These are phyloP conservation scores for Cotoneaster glaucophyllus DNA, from an alignment of 306 rosid genomes.

Conservation along the genomic window DNA sequence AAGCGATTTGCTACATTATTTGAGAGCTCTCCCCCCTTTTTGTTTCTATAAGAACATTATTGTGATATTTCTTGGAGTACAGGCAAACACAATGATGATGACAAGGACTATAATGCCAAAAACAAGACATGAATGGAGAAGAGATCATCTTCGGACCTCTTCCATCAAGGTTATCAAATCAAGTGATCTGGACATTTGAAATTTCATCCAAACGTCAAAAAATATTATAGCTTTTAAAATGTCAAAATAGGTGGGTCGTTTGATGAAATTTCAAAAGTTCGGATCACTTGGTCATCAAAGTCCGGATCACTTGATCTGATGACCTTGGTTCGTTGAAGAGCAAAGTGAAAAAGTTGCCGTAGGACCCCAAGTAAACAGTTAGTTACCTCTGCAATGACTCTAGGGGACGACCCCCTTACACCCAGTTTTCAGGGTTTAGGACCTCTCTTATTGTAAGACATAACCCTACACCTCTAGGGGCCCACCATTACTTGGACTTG, in stretches of 20 bases:
- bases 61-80: neutral
- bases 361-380: constrained; percentile 10
- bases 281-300: no score
- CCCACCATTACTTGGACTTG: constrained; percentile 36
- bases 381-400: constrained; percentile 17
- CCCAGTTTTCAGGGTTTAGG: neutral
- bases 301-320: no score
- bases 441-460: constrained; percentile 6
- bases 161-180: no score
- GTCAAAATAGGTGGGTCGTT: no score
- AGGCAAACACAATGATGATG: neutral
- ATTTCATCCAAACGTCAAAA: no score
- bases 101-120: neutral
- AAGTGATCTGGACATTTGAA: fast-evolving
- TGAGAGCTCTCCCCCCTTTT: neutral
- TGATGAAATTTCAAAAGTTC: no score
- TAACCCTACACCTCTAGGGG: constrained; percentile 13
- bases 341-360: neutral
- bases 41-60: neutral
- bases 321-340: fast-evolving
- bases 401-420: neutral
- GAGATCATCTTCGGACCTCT: no score
- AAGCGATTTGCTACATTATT: no score
- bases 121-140: neutral
- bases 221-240: no score